phyloP scores from a whole-genome alignment of 2,329 filamentous ascomycete genomes.

The Arachnomyces sp. region DNA sequence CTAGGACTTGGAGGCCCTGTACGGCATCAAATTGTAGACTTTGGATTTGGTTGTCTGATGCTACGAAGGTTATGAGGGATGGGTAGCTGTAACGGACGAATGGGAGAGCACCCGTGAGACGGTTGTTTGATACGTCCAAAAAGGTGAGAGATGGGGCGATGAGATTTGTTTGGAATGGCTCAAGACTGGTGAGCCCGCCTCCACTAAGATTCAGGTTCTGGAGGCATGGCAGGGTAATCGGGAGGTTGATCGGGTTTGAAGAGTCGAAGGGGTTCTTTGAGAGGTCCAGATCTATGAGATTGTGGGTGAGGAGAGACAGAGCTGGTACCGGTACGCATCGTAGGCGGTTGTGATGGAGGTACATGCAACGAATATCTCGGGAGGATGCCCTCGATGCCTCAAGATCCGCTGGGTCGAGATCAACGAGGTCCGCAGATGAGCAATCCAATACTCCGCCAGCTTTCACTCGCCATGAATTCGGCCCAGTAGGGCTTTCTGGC shows the following conservation, averaged over 20 bases:
- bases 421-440: slow-evolving; percentile 57
- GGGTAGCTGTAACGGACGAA: slow-evolving; percentile 61
- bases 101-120: slow-evolving; percentile 62
- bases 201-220: slow-evolving; percentile 68
- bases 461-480: slow-evolving; percentile 30
- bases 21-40: slow-evolving; percentile 67
- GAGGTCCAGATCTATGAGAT: slow-evolving; percentile 64
- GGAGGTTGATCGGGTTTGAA: slow-evolving; percentile 57
- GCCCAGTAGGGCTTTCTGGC: slow-evolving; percentile 35
- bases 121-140: slow-evolving; percentile 75
- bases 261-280: slow-evolving; percentile 65
- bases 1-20: slow-evolving; percentile 65
- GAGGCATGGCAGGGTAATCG: slow-evolving; percentile 63
- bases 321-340: slow-evolving; percentile 58
- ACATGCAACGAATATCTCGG: slow-evolving; percentile 49
- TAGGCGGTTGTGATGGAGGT: slow-evolving; percentile 72
- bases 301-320: slow-evolving; percentile 63
- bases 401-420: slow-evolving; percentile 44
- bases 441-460: slow-evolving; percentile 54
- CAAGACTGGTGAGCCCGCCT: slow-evolving; percentile 65
- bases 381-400: slow-evolving; percentile 35
- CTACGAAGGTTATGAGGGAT: slow-evolving; percentile 60
- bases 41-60: slow-evolving; percentile 70
- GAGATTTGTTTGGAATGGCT: slow-evolving; percentile 58
- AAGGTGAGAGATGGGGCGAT: slow-evolving; percentile 68